Conservation (phyloP, 495 filamentous ascomycete species). For the Halenospora varia region DNA sequence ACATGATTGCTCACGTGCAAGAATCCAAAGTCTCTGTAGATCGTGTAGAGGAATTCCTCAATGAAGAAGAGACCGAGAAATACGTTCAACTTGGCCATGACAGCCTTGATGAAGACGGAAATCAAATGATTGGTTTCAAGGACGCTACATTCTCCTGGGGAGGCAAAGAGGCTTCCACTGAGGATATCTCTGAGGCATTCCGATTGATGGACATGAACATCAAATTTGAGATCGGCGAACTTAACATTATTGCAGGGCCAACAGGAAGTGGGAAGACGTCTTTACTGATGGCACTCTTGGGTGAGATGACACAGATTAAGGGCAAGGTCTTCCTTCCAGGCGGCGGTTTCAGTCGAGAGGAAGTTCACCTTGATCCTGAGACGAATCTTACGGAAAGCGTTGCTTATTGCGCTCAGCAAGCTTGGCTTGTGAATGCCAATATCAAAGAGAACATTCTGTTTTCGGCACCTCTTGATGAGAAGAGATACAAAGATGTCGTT, state of each 20-base stretch:
- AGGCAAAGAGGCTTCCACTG: constrained; percentile 34
- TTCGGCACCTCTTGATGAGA: constrained; percentile 74
- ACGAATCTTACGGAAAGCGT: constrained; percentile 88
- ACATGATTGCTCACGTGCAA: constrained; percentile 98
- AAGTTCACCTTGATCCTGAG: constrained; percentile 73
- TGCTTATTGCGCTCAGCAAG: constrained; percentile 96
- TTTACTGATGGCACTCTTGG: constrained; percentile 90
- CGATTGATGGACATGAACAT: constrained; percentile 41
- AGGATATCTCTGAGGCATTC: constrained; percentile 32
- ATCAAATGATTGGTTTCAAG: constrained; percentile 75
- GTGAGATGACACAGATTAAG: constrained; percentile 88
- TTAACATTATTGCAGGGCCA: constrained; percentile 89
- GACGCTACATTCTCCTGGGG: constrained; percentile 89
- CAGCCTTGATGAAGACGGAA: constrained; percentile 54
- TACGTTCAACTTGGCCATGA: constrained; percentile 75
- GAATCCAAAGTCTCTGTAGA: constrained; percentile 96
- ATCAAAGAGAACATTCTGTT: constrained; percentile 98
- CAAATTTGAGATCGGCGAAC: constrained; percentile 30
- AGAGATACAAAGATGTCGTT: constrained; percentile 83
- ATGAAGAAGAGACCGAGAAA: constrained; percentile 94
- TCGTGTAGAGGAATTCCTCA: constrained; percentile 92
- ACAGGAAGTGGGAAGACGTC: constrained; percentile 96
- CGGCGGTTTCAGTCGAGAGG: constrained; percentile 68
- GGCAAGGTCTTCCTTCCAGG: constrained; percentile 83
- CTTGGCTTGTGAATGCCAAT: constrained; percentile 94